Conservation (phyloP, 495 filamentous ascomycete species). For the Lindgomyces ingoldianus region DNA sequence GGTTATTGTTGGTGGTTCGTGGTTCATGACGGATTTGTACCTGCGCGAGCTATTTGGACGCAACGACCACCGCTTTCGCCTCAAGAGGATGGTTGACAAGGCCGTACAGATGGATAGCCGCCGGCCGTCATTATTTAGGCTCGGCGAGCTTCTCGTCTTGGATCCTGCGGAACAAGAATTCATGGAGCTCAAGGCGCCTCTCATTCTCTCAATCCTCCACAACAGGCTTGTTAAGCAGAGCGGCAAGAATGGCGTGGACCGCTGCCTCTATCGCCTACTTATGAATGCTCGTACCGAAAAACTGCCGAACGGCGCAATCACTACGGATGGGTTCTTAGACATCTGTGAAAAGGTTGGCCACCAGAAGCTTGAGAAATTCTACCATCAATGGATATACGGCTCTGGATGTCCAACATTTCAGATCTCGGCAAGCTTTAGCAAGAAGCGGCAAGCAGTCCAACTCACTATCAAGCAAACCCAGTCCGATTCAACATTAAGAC, state of each 20-base stretch:
- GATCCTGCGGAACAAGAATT: slow-evolving; percentile 84
- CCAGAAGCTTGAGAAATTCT: slow-evolving; percentile 80
- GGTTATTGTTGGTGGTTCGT: slow-evolving; percentile 87
- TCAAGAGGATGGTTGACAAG: slow-evolving; percentile 79
- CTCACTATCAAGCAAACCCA: slow-evolving; percentile 87
- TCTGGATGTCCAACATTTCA: slow-evolving; percentile 85
- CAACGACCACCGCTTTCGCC: slow-evolving; percentile 89
- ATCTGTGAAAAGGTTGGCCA: slow-evolving; percentile 85
- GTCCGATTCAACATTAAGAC: slow-evolving; percentile 51
- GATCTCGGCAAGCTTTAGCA: slow-evolving; percentile 89
- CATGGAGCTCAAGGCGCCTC: slow-evolving; percentile 83
- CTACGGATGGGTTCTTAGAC: slow-evolving; percentile 71
- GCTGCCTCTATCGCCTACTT: slow-evolving; percentile 80
- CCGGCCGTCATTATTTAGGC: slow-evolving; percentile 77
- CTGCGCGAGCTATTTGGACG: slow-evolving; percentile 87
- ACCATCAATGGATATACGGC: slow-evolving; percentile 87
- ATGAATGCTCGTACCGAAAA: slow-evolving; percentile 78
- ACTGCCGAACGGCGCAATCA: slow-evolving; percentile 69
- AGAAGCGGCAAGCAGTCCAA: slow-evolving; percentile 94
- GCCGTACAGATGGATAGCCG: slow-evolving; percentile 79
- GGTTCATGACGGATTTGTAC: slow-evolving; percentile 90
- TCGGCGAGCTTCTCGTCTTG: slow-evolving; percentile 75
- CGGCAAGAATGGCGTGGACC: slow-evolving; percentile 76
- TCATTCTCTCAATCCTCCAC: slow-evolving; percentile 93
- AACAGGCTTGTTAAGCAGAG: slow-evolving; percentile 83